Evolutionary conservation across 129 eudicot species (phyloP).

Genomic region (Artemisia tridentata): DNA sequence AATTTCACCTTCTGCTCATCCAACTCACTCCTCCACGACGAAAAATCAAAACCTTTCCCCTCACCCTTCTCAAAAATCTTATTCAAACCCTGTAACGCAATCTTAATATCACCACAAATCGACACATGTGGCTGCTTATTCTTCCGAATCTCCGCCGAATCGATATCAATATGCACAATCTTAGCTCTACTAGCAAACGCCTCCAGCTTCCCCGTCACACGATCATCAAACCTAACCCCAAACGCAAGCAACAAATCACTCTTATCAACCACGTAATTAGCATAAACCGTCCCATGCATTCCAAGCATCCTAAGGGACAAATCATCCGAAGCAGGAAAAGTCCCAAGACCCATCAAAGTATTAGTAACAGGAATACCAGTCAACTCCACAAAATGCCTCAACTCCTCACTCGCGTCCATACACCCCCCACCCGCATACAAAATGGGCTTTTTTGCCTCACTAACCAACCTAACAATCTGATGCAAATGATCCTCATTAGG

Average conservation of each 20-base stretch:
- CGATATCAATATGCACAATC: too few species aligned
- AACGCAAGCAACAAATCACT: too few species aligned
- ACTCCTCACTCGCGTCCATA: constrained; percentile 38
- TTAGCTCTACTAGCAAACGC: constrained; percentile 50
- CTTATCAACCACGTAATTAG: too few species aligned
- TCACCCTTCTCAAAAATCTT: constrained; percentile 39
- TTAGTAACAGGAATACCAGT: constrained; percentile 66
- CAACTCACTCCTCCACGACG: constrained; percentile 51
- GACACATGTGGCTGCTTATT: constrained; percentile 59
- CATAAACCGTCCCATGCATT: too few species aligned
- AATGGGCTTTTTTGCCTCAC: too few species aligned
- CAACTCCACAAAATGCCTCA: constrained; percentile 51
- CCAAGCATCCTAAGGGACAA: not conserved
- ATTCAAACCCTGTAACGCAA: constrained; percentile 45
- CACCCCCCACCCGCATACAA: too few species aligned
- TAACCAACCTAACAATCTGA: constrained; percentile 55
- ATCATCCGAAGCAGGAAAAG: constrained; percentile 49
- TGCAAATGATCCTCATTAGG: constrained; percentile 31
- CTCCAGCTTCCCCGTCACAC: constrained; percentile 65
- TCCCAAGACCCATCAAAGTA: constrained; percentile 68
- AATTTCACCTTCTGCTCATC: constrained; percentile 36
- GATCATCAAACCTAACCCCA: constrained; percentile 51
- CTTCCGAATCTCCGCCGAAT: too few species aligned
- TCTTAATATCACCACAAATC: constrained; percentile 49
- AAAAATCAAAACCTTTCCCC: constrained; percentile 39